phyloP scores from a whole-genome alignment of 306 rosid species.

The Cicer yamashitae region DNA sequence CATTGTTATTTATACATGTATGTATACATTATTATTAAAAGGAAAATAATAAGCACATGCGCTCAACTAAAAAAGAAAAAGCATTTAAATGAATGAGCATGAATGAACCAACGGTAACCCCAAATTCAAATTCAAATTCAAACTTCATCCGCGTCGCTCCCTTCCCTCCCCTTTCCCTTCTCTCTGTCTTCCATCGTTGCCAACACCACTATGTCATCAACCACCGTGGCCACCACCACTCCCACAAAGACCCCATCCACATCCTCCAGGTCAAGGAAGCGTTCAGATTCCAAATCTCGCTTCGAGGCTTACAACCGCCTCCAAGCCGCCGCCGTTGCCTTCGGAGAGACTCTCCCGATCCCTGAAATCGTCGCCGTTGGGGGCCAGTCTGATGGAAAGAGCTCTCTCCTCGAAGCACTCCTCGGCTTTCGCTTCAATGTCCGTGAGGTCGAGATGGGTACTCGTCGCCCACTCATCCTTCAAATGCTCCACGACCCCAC shows the following conservation, averaged over 20 bases:
- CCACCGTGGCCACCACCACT: slow-evolving; percentile 37
- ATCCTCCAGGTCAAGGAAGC: slow-evolving; percentile 51
- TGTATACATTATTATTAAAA: too few relatives aligned
- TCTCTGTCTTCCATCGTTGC: not conserved
- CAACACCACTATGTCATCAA: slow-evolving; percentile 1
- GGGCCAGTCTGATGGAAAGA: slow-evolving; percentile 91
- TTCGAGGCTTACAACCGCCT: slow-evolving; percentile 96
- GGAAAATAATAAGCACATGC: not conserved
- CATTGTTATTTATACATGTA: too few relatives aligned
- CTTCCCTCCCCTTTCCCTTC: not conserved
- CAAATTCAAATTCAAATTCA: slow-evolving; percentile 1
- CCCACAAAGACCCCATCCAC: slow-evolving; percentile 67
- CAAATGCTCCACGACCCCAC: slow-evolving; percentile 95
- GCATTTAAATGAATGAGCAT: not conserved
- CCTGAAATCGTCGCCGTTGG: slow-evolving; percentile 95
- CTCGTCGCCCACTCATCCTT: slow-evolving; percentile 89
- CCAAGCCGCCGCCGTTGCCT: slow-evolving; percentile 89
- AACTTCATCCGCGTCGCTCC: not conserved
- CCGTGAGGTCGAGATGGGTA: slow-evolving; percentile 98
- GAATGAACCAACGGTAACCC: not conserved
- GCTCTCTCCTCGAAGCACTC: slow-evolving; percentile 89
- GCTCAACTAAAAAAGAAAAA: not conserved
- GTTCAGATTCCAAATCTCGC: slow-evolving; percentile 60
- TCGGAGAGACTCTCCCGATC: slow-evolving; percentile 89
- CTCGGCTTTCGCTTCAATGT: slow-evolving; percentile 93